phyloP scores from a whole-genome alignment of 495 filamentous ascomycete species.

The Neurospora discreta region DNA sequence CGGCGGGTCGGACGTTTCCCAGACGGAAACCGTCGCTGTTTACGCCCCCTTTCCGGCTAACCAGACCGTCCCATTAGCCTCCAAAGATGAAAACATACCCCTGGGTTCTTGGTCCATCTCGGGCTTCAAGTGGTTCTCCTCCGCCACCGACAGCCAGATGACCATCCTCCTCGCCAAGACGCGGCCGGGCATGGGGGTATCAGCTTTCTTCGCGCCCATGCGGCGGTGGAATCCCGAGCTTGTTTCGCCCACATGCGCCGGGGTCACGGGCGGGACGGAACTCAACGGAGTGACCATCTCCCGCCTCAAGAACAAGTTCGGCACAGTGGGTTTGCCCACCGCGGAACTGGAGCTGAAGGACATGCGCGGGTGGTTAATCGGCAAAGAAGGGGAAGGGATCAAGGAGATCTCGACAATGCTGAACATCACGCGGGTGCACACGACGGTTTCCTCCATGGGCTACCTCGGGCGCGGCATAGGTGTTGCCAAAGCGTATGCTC shows the following conservation, averaged over 20 bases:
- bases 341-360: conserved; percentile 54
- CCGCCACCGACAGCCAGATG: conserved; percentile 61
- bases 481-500: conserved; percentile 47
- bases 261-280: conserved; percentile 25
- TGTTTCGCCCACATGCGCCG: conserved; percentile 7
- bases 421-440: conserved; percentile 59
- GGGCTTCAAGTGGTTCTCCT: conserved; percentile 73
- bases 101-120: conserved; percentile 51
- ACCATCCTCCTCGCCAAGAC: conserved; percentile 61
- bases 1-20: conserved; percentile 63
- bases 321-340: conserved; percentile 57
- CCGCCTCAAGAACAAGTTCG: conserved; percentile 59
- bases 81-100: conserved; percentile 24
- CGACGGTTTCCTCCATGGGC: conserved; percentile 45
- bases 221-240: conserved; percentile 30
- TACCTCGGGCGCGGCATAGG: conserved; percentile 50
- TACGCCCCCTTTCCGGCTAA: conserved; percentile 3
- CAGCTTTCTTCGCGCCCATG: conserved; percentile 58
- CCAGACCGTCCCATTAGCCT: conserved; percentile 3
- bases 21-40: conserved; percentile 54
- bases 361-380: conserved; percentile 55
- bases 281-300: conserved; percentile 59
- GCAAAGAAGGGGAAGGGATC: conserved; percentile 51
- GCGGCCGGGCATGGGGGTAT: conserved; percentile 37
- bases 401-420: conserved; percentile 54